Evolutionary conservation across 331 rosid genomes (phyloP).

Genomic region (Prunus yedoensis): DNA sequence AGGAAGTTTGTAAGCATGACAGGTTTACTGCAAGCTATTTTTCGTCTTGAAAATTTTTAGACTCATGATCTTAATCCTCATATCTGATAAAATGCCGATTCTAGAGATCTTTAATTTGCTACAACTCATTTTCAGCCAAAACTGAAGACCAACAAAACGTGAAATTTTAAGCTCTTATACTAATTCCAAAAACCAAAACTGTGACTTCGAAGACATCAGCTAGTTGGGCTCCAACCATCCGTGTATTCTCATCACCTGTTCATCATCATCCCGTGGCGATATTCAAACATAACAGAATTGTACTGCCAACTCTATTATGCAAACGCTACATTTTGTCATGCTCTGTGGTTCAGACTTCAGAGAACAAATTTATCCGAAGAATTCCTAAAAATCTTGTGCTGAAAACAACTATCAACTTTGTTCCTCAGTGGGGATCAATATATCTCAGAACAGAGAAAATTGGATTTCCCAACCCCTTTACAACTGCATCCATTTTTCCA

Average conservation of each 20-base stretch:
- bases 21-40: neutral
- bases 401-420: neutral
- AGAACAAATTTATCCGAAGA: neutral
- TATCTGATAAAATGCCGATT: neutral
- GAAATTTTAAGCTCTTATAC: neutral
- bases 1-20: neutral
- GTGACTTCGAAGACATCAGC: neutral
- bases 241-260: too few species aligned
- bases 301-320: too few species aligned
- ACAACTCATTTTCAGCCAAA: neutral
- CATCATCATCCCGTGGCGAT: too few species aligned
- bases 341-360: neutral
- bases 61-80: neutral
- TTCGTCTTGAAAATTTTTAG: neutral
- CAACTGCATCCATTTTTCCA: neutral
- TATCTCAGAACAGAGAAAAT: neutral
- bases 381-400: neutral
- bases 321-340: too few species aligned
- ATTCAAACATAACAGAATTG: too few species aligned
- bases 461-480: neutral
- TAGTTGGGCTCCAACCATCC: neutral
- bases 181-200: too few species aligned
- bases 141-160: neutral
- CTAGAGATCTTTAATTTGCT: neutral
- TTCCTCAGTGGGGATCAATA: neutral